Base-by-base conservation (phyloP, 176 grass and related monocot species). In the Thalia dealbata region DNA sequence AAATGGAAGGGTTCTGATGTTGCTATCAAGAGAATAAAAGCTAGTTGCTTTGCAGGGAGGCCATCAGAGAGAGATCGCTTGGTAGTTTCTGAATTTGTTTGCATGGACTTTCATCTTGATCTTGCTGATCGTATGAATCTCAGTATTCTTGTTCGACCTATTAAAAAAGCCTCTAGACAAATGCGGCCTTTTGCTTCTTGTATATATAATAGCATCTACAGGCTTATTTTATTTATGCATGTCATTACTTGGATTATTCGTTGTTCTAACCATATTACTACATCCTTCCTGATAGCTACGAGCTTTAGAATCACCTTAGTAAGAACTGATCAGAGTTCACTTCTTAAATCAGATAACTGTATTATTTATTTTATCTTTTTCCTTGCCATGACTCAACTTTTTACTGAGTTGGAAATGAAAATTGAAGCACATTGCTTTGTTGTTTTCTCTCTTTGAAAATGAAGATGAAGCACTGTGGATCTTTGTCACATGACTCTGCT, bases 11-110 rank as follows among this genome's bases (percentile, higher is more conserved):
- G 95, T 70, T 99, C 90, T 60, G 95, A 99, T 73, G 90, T 99
- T 75, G 95, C 95, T 27, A 86, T 99, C 77, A 99, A 99, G 88
- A 92, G 87, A 88, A 99, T 99, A 85, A 99, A 99, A 84, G 95
- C 87, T 38, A 99, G 95, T 65, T 93, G 90, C 73, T 99, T 99
- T 71, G 46, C 65, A 81, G 95, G 90, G 78, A 90, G 68, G 61
- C 95, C 95, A 79, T 99, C 95, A 14, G 90, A 99, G 71, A 93
- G 95, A 85, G 85, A 79, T 52, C 87, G 87, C 13, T 75, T 99
- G 89, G 95, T 99, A 93, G 65, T 75, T 66, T 79, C 62, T 45
- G 64, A 41, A 61, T 81, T 30, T 44, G 77, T 78, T 30, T 61
- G 30, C 64, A 51, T 70, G 77, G 25, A 28, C 24, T 64, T 63